Conservation (phyloP, 768 basidiomycete species). For the Pseudohyphozyma bogoriensis region DNA sequence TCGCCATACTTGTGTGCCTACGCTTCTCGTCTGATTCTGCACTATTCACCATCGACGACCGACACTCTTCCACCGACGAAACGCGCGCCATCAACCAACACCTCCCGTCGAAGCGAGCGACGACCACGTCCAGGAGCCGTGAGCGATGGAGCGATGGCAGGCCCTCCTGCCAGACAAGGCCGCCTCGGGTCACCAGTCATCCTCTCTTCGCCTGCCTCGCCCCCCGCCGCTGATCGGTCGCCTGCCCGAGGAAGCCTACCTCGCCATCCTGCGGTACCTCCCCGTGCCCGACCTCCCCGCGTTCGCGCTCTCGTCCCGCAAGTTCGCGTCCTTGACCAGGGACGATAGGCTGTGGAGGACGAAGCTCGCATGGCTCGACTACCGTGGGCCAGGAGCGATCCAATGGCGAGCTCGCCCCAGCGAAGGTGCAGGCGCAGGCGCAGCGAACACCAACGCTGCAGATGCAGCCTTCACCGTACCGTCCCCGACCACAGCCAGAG, state of each 20-base stretch:
- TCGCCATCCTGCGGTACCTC: slow-evolving; percentile 60
- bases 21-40: no score
- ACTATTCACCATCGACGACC: no score
- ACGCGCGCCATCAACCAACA: no score
- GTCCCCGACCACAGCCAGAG: background rate
- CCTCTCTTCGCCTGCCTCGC: background rate
- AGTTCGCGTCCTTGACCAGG: slow-evolving; percentile 52
- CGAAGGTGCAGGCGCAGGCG: slow-evolving; percentile 41
- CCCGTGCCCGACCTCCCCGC: slow-evolving; percentile 71
- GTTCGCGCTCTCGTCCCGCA: slow-evolving; percentile 58
- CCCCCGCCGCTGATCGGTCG: slow-evolving; percentile 59
- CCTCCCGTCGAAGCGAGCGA: no score
- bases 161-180: no score
- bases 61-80: no score
- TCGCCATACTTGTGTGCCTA: no score
- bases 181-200: background rate
- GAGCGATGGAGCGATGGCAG: no score
- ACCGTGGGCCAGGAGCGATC: slow-evolving; percentile 17
- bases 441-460: slow-evolving; percentile 36
- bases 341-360: slow-evolving; percentile 70
- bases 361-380: slow-evolving; percentile 54
- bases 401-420: background rate
- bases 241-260: slow-evolving; percentile 66
- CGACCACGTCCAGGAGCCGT: no score
- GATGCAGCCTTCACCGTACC: slow-evolving; percentile 32